These are phyloP conservation scores for Pezicula carpinea DNA, from an alignment of 2,329 filamentous ascomycete species.

Conservation along the genomic window DNA sequence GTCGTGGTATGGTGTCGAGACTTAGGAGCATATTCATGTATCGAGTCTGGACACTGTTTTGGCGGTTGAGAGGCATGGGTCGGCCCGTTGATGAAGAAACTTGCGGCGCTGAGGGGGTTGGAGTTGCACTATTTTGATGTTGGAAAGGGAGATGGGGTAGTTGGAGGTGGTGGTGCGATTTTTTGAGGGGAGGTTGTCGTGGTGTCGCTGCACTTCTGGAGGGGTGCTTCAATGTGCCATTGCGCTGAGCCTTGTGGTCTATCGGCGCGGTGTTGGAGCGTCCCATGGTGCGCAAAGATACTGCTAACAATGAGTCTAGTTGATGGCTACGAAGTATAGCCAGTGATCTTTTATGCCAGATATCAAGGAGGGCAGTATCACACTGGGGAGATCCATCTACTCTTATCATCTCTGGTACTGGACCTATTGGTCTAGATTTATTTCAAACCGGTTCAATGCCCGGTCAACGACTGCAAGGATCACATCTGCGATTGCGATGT, in stretches of 20 bases:
- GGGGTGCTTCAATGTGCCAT: not conserved
- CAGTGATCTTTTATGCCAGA: not conserved
- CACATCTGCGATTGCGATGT: not conserved
- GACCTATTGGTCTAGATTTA: not conserved
- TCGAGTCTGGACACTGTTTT: constrained; percentile 21
- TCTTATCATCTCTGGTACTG: not conserved
- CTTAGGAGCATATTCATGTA: constrained; percentile 26
- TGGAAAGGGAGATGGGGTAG: not conserved
- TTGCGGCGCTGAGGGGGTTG: not conserved
- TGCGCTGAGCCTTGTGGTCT: not conserved
- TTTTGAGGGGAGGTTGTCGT: not conserved
- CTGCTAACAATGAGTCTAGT: not conserved
- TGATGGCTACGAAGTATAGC: not conserved
- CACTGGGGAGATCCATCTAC: not conserved
- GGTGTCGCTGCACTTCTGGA: not conserved
- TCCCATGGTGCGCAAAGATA: not conserved
- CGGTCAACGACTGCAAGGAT: not conserved
- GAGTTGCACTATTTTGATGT: not conserved
- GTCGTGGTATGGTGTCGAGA: constrained; percentile 23
- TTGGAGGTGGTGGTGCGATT: not conserved
- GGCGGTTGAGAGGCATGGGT: constrained; percentile 6
- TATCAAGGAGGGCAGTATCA: not conserved
- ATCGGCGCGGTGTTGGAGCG: not conserved
- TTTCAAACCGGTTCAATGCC: not conserved
- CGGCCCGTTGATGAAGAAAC: not conserved